Base-by-base conservation (phyloP, 306 rosid species). In the Cyclanthera cordifolia region DNA sequence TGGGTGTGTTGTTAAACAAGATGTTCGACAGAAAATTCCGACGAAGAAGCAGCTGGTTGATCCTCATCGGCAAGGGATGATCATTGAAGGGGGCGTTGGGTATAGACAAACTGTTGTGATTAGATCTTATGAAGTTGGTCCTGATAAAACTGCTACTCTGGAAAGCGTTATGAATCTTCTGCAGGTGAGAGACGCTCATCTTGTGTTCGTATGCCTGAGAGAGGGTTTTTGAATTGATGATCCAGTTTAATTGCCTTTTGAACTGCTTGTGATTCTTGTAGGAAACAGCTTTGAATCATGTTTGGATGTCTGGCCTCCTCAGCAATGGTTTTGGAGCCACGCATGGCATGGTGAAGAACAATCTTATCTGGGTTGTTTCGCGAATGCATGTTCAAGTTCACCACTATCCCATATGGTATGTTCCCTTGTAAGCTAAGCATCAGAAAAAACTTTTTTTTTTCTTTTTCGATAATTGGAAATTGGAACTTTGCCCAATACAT, bases 281-380 rank as follows among this genome's bases (percentile, higher is more conserved):
- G 96, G 98, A 92, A 79, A 89, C 96, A 30, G 96, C 98, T 56
- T 61, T 93, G 47, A 89, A 87, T 76, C 96, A 87, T 80, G 96
- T 93, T 20, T 93, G 95, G 96, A 93, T 89, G 96, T 93, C 96
- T 41, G 95, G 96, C 27, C 74, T 93, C 21, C 88, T 93, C 2
- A 37, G 98, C 73, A 87, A 93, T 74, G 98, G 96, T 23, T 93
- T 93, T 86, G 98, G 98, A 8, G 96, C 98, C 47, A 89, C 96
- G 4, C 98, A 86, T 64, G 98, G 90, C 76, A 93, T 89, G 98
- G 82, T 79, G 77, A 89, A 64, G 77, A 82, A 87, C 65, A 85
- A 85, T 75, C 98, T 92, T 74, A 85, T 92, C 60, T 89, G 98
- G 98, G 96, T 92, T 67, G 96, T 92, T 53, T 84, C 95, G 50